Conservation (phyloP, 2,329 filamentous ascomycete species). For the Taxawa tesnikishii region DNA sequence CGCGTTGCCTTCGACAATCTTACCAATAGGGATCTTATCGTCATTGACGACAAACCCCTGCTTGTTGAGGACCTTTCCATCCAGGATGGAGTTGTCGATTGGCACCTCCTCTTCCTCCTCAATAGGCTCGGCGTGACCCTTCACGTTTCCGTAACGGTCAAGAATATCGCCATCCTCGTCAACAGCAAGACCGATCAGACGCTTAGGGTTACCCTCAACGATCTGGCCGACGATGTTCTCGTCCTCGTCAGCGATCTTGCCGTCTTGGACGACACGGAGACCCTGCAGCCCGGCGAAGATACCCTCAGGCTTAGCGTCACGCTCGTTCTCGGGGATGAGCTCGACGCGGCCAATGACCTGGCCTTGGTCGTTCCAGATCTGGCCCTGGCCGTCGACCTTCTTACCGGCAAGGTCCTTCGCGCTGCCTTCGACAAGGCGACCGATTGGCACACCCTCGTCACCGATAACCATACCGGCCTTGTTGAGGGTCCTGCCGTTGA, state of each 20-base stretch:
- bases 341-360: slow-evolving; percentile 57
- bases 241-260: slow-evolving; percentile 37
- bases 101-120: slow-evolving; percentile 31
- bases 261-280: slow-evolving; percentile 34
- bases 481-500: slow-evolving; percentile 35
- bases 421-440: slow-evolving; percentile 56
- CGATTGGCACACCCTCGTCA: slow-evolving; percentile 39
- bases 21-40: slow-evolving; percentile 42
- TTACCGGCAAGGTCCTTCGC: slow-evolving; percentile 50
- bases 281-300: slow-evolving; percentile 37
- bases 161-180: slow-evolving; percentile 52
- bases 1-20: slow-evolving; percentile 43
- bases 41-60: slow-evolving; percentile 42
- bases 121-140: slow-evolving; percentile 47
- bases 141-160: slow-evolving; percentile 49
- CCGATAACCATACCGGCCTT: slow-evolving; percentile 39
- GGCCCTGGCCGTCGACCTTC: slow-evolving; percentile 60
- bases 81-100: slow-evolving; percentile 39
- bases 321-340: slow-evolving; percentile 54
- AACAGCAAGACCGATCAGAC: slow-evolving; percentile 45
- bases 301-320: slow-evolving; percentile 36
- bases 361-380: slow-evolving; percentile 61
- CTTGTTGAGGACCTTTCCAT: slow-evolving; percentile 45
- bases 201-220: slow-evolving; percentile 46
- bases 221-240: slow-evolving; percentile 40